These are phyloP conservation scores for Syzygium grande DNA, from an alignment of 345 rosid species.

Conservation along the genomic window DNA sequence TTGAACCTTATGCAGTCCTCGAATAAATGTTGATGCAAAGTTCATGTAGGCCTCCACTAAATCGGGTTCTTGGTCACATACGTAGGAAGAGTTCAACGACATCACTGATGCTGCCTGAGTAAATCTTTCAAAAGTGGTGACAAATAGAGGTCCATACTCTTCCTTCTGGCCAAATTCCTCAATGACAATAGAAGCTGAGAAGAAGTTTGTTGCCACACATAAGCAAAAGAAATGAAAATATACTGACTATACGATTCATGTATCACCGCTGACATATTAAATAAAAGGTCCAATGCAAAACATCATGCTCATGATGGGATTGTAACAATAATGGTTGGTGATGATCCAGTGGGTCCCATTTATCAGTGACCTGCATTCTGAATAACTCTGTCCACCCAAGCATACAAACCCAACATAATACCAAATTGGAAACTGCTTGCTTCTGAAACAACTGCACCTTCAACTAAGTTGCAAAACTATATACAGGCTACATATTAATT, in stretches of 20 bases:
- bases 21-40: constrained; percentile 74
- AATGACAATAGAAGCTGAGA: constrained; percentile 72
- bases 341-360: not conserved
- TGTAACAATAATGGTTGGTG: not conserved
- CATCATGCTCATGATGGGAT: not conserved
- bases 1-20: constrained; percentile 68
- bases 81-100: constrained; percentile 82
- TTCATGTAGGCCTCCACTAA: constrained; percentile 89
- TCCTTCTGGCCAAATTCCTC: constrained; percentile 90
- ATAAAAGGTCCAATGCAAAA: not conserved
- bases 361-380: not conserved
- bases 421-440: not conserved
- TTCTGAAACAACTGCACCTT: not conserved
- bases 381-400: not conserved
- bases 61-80: constrained; percentile 99
- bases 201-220: not conserved
- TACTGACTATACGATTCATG: not conserved
- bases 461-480: not conserved
- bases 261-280: not conserved
- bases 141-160: constrained; percentile 70
- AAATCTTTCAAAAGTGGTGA: constrained; percentile 78
- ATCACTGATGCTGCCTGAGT: constrained; percentile 71
- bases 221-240: not conserved
- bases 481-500: not conserved
- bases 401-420: not conserved